Base-by-base conservation (phyloP, 208 protist genomes). In the Porcisia hertigi region DNA sequence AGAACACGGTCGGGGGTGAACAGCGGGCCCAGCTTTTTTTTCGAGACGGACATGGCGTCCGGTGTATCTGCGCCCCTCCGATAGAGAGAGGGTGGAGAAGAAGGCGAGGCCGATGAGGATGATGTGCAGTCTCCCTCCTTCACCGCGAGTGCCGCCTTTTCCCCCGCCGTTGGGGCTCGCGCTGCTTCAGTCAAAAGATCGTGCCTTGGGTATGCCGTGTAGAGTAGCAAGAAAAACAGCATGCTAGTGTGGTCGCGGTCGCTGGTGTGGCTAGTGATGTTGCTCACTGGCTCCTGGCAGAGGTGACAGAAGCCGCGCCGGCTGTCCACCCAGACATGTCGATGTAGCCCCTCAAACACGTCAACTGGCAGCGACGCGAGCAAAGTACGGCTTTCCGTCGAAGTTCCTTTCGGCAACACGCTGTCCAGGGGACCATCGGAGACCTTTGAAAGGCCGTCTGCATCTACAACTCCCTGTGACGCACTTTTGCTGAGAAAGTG, bases 191-290 rank as follows among this genome's bases (percentile, higher is more conserved):
- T 55, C 41, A 84, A 8, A 30, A 64, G 60, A 65, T 88, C 79
- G 7, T 84, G 74, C 16, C 89, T 88, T 1, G 89, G 87, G 71
- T 88, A 94, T 30, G 66, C 71, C 1, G 89, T 84, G 85, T 94
- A 94, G 11, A 97, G 82, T 57, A 92, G 90, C 14, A 97, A 79
- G 75, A 97, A 97, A 47, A 92, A 94, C 70, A 94, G 91, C 73
- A 94, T 57, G 62, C 87, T 92, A 23, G 84, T 93, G 86, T 97
- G 93, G 69, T 97, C 93, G 18, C 93, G 81, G 69, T 94, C 91
- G 49, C 91, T 85, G 65, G 90, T 75, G 77, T 97, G 93, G 14
- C 88, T 65, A 18, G 85, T 84, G 34, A 77, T 65, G 39, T 88
- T 90, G 34, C 75, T 84, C 16, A 97, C 57, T 4, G 93, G 89